Evolutionary conservation across 805 yeast genomes (phyloP).

Genomic region (Candida peoriensis): DNA sequence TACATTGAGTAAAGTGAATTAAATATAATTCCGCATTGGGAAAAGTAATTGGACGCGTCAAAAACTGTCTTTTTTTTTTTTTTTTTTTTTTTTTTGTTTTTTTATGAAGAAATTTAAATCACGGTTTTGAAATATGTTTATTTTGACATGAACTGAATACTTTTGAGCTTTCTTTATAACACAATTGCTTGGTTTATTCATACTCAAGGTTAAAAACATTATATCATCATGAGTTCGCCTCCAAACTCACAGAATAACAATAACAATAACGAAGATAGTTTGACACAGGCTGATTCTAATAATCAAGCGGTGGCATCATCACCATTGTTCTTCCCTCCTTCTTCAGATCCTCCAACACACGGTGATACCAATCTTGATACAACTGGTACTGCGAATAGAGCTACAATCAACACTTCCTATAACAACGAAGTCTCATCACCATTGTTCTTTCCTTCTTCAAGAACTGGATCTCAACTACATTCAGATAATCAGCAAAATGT

Average conservation of each 20-base stretch:
- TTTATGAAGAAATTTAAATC: too few species aligned
- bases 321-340: conserved; percentile 46
- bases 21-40: conserved; percentile 7
- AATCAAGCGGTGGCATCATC: conserved; percentile 39
- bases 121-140: too few species aligned
- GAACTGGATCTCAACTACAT: conserved; percentile 16
- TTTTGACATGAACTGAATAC: too few species aligned
- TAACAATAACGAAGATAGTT: conserved; percentile 4
- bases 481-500: conserved; percentile 4
- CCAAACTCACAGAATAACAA: background rate
- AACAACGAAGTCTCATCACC: conserved; percentile 26
- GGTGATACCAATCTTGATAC: conserved; percentile 23
- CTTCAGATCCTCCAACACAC: conserved; percentile 26
- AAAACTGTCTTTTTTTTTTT: too few species aligned
- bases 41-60: conserved; percentile 24
- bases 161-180: too few species aligned
- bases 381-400: too few species aligned
- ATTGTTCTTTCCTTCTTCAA: conserved; percentile 29
- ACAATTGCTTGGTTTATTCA: too few species aligned
- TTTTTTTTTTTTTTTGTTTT: too few species aligned
- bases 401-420: conserved; percentile 7
- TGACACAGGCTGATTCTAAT: conserved; percentile 7
- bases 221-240: conserved; percentile 13
- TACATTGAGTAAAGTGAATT: background rate
- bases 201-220: too few species aligned